Base-by-base conservation (phyloP, 2,329 filamentous ascomycete genomes). In the Alternaria consortialis region DNA sequence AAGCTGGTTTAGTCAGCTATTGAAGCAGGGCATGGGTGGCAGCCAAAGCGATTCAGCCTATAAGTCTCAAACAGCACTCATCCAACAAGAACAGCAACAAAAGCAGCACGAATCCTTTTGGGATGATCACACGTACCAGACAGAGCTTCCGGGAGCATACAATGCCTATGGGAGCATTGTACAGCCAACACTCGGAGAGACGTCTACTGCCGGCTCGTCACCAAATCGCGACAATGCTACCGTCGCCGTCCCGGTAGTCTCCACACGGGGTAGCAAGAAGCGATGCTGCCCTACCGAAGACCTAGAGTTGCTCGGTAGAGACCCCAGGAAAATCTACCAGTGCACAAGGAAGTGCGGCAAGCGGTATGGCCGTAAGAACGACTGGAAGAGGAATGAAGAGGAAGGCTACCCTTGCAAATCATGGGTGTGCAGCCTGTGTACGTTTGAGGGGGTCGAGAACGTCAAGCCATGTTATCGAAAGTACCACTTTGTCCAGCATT, bases 371-470 rank as follows among this genome's bases (percentile, higher is more conserved):
- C 72, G 76, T 7, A 79, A 79, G 65, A 77, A 75, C 37, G 77
- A 79, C 64, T 78, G 76, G 77, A 79, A 77, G 64, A 68, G 77
- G 50, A 77, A 78, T 34, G 77, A 79, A 43, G 76, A 79, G 55
- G 75, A 78, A 53, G 73, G 72, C 8, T 79, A 79, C 53, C 77
- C 77, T 43, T 73, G 73, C 55, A 74, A 74, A 50, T 74, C 69
- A 7, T 76, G 74, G 75, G 65, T 74, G 3, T 77, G 76, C 54
- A 76, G 68, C 58, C 59, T 79, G 39, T 78, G 77, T 55, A 66
- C 63, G 13, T 70, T 61, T 42, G 67, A 70, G 29, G 74, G 73
- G 4, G 71, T 72, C 5, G 74, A 77, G 57, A 74, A 75, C 25
- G 74, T 77, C 32, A 76, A 75, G 60, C 75, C 76, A 7, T 77